phyloP scores from a whole-genome alignment of 2,329 filamentous ascomycete species.

The Alternaria ventricosa region DNA sequence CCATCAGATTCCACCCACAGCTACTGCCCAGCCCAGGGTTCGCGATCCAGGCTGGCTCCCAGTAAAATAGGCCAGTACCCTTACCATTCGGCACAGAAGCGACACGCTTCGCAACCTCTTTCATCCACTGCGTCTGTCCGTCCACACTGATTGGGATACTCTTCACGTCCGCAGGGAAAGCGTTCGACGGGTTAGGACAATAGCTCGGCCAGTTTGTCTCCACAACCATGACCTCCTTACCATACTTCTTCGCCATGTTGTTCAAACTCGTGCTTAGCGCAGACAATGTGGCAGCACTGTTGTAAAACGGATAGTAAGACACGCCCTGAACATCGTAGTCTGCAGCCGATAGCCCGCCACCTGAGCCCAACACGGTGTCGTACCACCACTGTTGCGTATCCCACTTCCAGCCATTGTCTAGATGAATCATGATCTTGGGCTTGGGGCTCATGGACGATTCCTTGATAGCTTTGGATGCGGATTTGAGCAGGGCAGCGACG shows the following conservation, averaged over 20 bases:
- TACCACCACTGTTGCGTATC: slow-evolving; percentile 71
- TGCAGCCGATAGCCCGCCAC: slow-evolving; percentile 56
- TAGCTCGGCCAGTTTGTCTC: slow-evolving; percentile 74
- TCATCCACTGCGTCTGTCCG: slow-evolving; percentile 69
- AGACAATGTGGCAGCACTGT: slow-evolving; percentile 63
- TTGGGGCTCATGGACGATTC: slow-evolving; percentile 63
- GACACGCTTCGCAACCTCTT: slow-evolving; percentile 65
- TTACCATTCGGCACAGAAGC: slow-evolving; percentile 60
- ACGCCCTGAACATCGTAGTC: slow-evolving; percentile 77
- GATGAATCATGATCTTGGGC: slow-evolving; percentile 75
- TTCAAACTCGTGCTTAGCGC: slow-evolving; percentile 62
- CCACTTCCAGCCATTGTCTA: slow-evolving; percentile 79
- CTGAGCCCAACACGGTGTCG: slow-evolving; percentile 53
- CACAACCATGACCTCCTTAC: slow-evolving; percentile 71
- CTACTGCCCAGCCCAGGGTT: slow-evolving; percentile 70
- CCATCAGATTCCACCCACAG: slow-evolving; percentile 69
- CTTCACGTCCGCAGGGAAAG: slow-evolving; percentile 66
- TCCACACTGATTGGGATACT: slow-evolving; percentile 67
- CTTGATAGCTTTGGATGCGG: slow-evolving; percentile 68
- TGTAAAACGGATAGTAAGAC: slow-evolving; percentile 77
- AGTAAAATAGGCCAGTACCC: slow-evolving; percentile 68
- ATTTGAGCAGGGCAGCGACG: slow-evolving; percentile 68
- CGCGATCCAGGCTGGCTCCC: slow-evolving; percentile 75
- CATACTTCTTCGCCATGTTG: slow-evolving; percentile 67
- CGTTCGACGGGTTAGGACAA: slow-evolving; percentile 64